phyloP scores from a whole-genome alignment of 352 stramenopile species.

The Stephanocyclus meneghinianus region DNA sequence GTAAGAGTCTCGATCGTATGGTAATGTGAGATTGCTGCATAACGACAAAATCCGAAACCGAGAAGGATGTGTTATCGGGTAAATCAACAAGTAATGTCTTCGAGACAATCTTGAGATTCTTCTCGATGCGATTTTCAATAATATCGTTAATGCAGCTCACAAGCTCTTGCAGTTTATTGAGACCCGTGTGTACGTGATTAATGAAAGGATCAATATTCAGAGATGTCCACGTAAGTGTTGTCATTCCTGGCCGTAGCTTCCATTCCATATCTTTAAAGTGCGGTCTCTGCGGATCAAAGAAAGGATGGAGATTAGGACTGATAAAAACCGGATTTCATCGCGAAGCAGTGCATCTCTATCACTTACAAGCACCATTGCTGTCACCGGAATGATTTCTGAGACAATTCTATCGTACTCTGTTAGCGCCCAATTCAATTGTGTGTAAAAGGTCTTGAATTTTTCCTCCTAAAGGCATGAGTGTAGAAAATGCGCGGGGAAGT shows the following conservation, averaged over 20 bases:
- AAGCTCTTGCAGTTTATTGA: conserved; percentile 95
- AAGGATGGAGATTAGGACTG: neutral
- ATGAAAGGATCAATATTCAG: conserved; percentile 99
- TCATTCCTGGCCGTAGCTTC: conserved; percentile 97
- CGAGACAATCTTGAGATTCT: conserved; percentile 97
- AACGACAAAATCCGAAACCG: conserved; percentile 95
- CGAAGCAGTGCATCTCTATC: neutral
- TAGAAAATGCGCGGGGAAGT: neutral
- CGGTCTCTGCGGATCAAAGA: conserved; percentile 67
- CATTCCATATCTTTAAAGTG: conserved; percentile 99
- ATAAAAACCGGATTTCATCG: neutral
- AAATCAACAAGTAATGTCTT: conserved; percentile 97
- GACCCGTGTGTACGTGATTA: conserved; percentile 87
- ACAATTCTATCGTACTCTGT: conserved; percentile 97
- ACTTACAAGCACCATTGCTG: conserved; percentile 84
- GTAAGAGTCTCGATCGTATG: conserved; percentile 88
- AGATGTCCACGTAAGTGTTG: conserved; percentile 98
- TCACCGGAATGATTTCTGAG: conserved; percentile 96
- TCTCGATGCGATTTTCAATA: conserved; percentile 98
- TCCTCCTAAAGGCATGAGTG: conserved; percentile 81
- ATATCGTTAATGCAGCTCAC: conserved; percentile 99
- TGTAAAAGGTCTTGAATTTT: conserved; percentile 99
- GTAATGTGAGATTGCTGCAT: conserved; percentile 95
- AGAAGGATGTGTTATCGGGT: conserved; percentile 94
- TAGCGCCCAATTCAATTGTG: conserved; percentile 95